Evolutionary conservation across 306 rosid genomes (phyloP), one percentile per base, ranked within the genome.

Genomic region (Abrus pulchellus): DNA sequence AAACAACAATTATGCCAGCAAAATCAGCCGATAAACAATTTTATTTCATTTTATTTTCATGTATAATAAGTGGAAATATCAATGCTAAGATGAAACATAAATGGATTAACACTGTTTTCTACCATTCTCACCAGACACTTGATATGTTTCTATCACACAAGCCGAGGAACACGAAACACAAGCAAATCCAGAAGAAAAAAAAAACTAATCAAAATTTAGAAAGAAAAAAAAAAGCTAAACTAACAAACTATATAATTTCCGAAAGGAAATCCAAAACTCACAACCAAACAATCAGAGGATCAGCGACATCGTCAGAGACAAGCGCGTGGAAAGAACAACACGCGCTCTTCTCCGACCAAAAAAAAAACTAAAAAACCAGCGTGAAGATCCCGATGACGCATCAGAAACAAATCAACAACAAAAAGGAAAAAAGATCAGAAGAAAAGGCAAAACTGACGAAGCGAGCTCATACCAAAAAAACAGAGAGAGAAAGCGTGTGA

Each of bases 351-450:
- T 60, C 61, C 44, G 29, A 72, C 40, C 40, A 59, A 56, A 1
- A 13, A 54, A 44, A 50, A 6, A 34, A 10, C 28, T 33, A 68
- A 41, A 67, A 59, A 57, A 9, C 12, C 9, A 20, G 77, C 6
- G 30, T 32, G 68, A 76, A 63, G 86, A 83, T 59, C 56, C 56
- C 69, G 67, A 83, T 53, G 69, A 62, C 74, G 38, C 75, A 82
- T 77, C 88, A 81, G 71, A 83, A 80, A 49, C 63, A 57, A 81
- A 62, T 27, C 9, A 77, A 13, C 9, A 54, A 20, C 32, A 49
- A 8, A 49, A 10, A 53, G 32, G 52, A 68, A 38, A 20, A 68
- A 56, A 57, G 80, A 89, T 70, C 79, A 85, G 40, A 50, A 4
- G 1, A 10, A 74, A 68, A 70, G 14, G 36, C 1, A 30, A 72